Percentiles rank a stretch among this genome's conserved stretches.
Conservation (phyloP, 495 filamentous ascomycete species). For the Hapsidospora chrysogenum region DNA sequence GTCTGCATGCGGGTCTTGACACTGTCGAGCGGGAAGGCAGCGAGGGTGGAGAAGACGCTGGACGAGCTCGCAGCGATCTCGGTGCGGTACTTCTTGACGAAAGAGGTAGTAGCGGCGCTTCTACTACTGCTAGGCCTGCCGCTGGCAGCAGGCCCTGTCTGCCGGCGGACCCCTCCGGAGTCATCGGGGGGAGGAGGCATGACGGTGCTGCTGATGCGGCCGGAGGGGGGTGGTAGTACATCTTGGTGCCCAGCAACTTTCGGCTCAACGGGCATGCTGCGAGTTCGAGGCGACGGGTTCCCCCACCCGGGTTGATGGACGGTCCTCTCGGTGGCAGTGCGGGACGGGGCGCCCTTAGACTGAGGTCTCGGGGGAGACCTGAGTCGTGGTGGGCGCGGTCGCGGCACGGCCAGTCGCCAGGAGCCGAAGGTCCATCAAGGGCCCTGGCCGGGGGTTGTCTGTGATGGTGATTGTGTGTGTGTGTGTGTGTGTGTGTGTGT, state of each 20-base stretch:
- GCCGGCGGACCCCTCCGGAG: background rate
- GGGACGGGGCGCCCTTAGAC: constrained; percentile 31
- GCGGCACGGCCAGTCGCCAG: constrained; percentile 7
- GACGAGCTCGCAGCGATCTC: constrained; percentile 59
- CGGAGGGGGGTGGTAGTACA: constrained; percentile 13
- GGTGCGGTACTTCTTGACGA: constrained; percentile 60
- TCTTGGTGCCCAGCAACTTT: constrained; percentile 13
- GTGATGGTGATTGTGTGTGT: no score
- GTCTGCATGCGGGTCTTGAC: constrained; percentile 82
- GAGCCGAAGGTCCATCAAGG: constrained; percentile 5
- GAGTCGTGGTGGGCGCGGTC: constrained; percentile 17
- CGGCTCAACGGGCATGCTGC: constrained; percentile 34
- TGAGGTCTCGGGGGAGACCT: constrained; percentile 26
- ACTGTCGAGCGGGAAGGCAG: constrained; percentile 66
- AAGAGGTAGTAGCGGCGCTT: constrained; percentile 21
- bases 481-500: background rate
- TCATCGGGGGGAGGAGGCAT: constrained; percentile 10
- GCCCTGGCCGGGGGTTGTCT: constrained; percentile 2
- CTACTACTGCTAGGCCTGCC: constrained; percentile 19
- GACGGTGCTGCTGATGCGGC: background rate
- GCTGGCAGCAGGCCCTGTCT: no score
- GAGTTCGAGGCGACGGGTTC: constrained; percentile 13
- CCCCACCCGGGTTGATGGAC: no score
- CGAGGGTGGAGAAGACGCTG: constrained; percentile 56
- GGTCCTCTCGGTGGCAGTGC: no score